A percentile compares a stretch with the other conserved stretches of the same genome.
Conservation (phyloP, 1,284 basidiomycete genomes). For the Amanita bisporigera region DNA sequence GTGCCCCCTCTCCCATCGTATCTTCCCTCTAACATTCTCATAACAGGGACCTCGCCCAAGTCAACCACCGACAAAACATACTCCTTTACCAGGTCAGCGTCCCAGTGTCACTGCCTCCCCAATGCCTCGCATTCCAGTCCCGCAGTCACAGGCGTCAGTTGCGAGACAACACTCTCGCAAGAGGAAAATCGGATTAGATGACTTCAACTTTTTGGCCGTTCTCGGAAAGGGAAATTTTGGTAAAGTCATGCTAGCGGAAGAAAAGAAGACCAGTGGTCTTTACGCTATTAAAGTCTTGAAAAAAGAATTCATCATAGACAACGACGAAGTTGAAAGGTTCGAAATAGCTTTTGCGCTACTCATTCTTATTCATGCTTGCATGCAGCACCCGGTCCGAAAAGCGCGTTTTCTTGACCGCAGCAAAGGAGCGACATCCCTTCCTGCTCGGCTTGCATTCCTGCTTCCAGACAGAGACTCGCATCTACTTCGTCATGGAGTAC, state of each 20-base stretch:
- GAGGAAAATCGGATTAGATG: conserved; percentile 94
- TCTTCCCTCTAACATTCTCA: background rate
- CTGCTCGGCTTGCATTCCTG: conserved; percentile 96
- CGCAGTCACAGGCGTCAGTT: conserved; percentile 42
- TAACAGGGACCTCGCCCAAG: background rate
- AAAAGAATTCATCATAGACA: conserved; percentile 99
- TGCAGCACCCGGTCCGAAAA: conserved; percentile 97
- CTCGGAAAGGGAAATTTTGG: conserved; percentile 99
- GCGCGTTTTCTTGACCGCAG: conserved; percentile 96
- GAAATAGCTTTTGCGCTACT: conserved; percentile 24
- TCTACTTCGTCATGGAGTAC: conserved; percentile 95
- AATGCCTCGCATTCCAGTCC: conserved; percentile 22
- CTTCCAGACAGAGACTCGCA: conserved; percentile 99
- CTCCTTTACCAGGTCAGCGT: conserved; percentile 16
- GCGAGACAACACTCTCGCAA: conserved; percentile 54
- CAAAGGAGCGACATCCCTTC: conserved; percentile 97
- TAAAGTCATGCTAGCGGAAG: conserved; percentile 99
- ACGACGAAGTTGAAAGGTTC: conserved; percentile 99
- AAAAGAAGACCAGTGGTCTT: conserved; percentile 88
- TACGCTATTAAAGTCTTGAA: conserved; percentile 99
- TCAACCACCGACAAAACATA: background rate
- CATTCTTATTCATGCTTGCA: conserved; percentile 11
- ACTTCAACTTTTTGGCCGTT: conserved; percentile 99
- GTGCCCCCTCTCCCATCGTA: background rate
- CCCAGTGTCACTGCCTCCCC: conserved; percentile 16